Evolutionary conservation across 2,329 filamentous ascomycete species (phyloP).

Genomic region (Colletotrichum limetticola): DNA sequence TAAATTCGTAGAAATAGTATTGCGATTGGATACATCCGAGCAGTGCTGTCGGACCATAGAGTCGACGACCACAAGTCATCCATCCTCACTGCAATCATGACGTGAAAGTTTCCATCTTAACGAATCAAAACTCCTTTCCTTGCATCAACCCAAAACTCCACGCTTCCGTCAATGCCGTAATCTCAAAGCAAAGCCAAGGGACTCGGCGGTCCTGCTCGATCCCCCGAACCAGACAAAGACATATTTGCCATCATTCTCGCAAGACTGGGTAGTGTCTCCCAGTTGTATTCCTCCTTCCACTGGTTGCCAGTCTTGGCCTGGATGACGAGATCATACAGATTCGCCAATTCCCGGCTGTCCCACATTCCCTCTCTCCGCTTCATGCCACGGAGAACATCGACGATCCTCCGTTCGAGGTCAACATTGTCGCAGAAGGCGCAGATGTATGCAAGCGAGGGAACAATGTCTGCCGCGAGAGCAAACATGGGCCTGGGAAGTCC

Average conservation of each 20-base stretch:
- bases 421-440: conserved; percentile 33
- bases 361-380: conserved; percentile 35
- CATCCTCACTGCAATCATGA: background rate
- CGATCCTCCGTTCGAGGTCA: conserved; percentile 23
- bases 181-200: conserved; percentile 11
- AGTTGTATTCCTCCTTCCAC: conserved; percentile 31
- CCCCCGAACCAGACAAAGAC: background rate
- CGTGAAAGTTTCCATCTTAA: background rate
- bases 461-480: conserved; percentile 17
- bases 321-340: conserved; percentile 6
- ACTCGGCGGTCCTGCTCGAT: background rate
- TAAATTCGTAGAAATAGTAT: background rate
- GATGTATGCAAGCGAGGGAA: conserved; percentile 25
- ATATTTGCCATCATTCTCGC: conserved; percentile 18
- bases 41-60: background rate
- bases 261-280: conserved; percentile 20
- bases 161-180: background rate
- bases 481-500: conserved; percentile 3
- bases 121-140: background rate
- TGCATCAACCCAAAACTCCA: background rate
- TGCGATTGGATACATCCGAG: background rate
- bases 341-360: conserved; percentile 34
- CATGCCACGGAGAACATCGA: conserved; percentile 25
- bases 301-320: conserved; percentile 16
- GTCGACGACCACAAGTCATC: background rate